Evolutionary conservation across 2,329 filamentous ascomycete genomes (phyloP), one percentile per base, ranked within the genome.

Genomic region (Teratosphaeria pseudoeucalypti): DNA sequence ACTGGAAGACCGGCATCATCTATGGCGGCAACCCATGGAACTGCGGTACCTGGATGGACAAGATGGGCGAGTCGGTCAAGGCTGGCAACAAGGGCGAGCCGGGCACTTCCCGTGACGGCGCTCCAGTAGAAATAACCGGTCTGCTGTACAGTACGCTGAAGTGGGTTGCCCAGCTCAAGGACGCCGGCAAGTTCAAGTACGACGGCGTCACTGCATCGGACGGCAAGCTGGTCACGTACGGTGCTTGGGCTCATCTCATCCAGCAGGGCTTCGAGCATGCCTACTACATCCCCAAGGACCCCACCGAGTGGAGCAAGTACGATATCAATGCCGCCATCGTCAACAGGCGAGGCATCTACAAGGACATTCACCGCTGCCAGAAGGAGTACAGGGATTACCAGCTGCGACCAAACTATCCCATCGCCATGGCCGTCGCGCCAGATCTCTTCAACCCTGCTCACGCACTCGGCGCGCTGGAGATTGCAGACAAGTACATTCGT

Each of bases 31-130:
- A 90, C 70, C 92, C 96, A 71, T 82, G 78, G 75, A 99, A 99
- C 74, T 99, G 95, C 68, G 94, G 94, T 57, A 99, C 94, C 1
- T 99, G 94, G 94, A 96, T 96, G 91, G 94, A 99, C 80, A 99
- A 99, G 82, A 99, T 99, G 94, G 94, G 94, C n/a, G 94, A 99
- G 74, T 96, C 91, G 63, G 85, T 89, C 64, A 89, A 86, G 62
- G 94, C 95, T 16, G 87, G 88, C 60, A 96, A 86, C 70, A 97
- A 96, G 77, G 95, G 94, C 56, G 80, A 96, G 23, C 95, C 94
- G 0, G 94, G 92, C 9, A 99, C 94, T n/a, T 94, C 94, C 54
- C 88, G 95, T 68, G 95, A 99, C 72, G 94, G 94, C 34, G 91
- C 94, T 52, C 91, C 94, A 23, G 83, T 99, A 59, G 94, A 99